Evolutionary conservation across 1,284 basidiomycete species (phyloP).

Genomic region (Irpex sp.): DNA sequence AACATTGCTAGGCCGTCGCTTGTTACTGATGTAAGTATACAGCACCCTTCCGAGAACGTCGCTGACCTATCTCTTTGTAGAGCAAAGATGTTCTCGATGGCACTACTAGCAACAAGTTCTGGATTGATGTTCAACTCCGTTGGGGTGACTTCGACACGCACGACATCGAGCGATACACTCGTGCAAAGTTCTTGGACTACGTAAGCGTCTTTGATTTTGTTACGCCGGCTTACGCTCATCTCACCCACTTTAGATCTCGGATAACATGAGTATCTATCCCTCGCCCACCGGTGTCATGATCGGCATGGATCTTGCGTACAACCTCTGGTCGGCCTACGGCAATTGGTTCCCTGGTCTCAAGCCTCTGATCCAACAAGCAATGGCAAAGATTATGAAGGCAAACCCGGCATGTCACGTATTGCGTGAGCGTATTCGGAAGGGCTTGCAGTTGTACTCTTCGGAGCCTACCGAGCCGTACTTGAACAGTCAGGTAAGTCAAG

Average conservation of each 20-base stretch:
- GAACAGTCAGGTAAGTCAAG: constrained; percentile 73
- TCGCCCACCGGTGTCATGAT: constrained; percentile 98
- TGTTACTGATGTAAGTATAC: constrained; percentile 77
- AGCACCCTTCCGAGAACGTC: constrained; percentile 1
- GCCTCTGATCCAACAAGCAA: constrained; percentile 96
- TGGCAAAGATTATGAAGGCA: constrained; percentile 99
- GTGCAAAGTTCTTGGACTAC: constrained; percentile 97
- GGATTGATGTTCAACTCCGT: constrained; percentile 96
- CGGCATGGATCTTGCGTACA: constrained; percentile 98
- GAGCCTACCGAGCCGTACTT: constrained; percentile 99
- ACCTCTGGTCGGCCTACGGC: constrained; percentile 98
- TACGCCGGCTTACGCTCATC: constrained; percentile 12
- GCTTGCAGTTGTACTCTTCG: constrained; percentile 97
- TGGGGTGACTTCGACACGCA: constrained; percentile 99
- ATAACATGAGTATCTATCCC: constrained; percentile 97
- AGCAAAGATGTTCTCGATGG: constrained; percentile 96
- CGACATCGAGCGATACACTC: constrained; percentile 96
- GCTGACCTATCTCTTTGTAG: constrained; percentile 30
- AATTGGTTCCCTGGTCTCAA: constrained; percentile 99
- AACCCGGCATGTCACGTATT: constrained; percentile 98
- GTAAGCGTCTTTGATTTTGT: constrained; percentile 36
- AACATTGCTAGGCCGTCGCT: constrained; percentile 96
- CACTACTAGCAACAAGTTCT: constrained; percentile 97
- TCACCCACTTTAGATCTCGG: constrained; percentile 59
- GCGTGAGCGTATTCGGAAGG: constrained; percentile 98